Base-by-base conservation (phyloP, 2,329 filamentous ascomycete species). In the Helicocarpus griseus region DNA sequence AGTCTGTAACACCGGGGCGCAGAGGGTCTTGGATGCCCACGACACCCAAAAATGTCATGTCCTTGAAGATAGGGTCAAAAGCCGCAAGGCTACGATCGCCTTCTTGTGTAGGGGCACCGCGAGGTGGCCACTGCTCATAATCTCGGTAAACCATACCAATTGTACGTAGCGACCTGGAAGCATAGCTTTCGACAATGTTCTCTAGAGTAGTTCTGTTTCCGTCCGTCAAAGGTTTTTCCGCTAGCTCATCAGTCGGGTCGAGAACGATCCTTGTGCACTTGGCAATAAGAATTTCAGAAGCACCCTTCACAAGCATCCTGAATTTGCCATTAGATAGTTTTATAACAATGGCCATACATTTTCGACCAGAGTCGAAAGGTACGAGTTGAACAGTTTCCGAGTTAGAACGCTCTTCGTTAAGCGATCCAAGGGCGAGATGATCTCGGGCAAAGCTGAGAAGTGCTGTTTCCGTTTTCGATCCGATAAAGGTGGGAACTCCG, bases 401-500 rank as follows among this genome's bases (percentile, higher is more conserved):
- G 54, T 81, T 78, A 5, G 73, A 69, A 45, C 85, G 80, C 61
- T 85, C 77, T 59, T 85, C 78, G 44, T 73, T 75, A 14, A 88
- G 75, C 5, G 77, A 78, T 1, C 81, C 78, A 73, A 89, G 81
- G 39, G 76, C 83, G 13, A 89, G 71, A 60, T 80, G 73, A 46
- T 85, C 80, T 46, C 78, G 76, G 19, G 83, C 82, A 62, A 88
- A 87, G 22, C 75, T 73, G n/a, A 89, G 74, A 11, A 89, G 73
- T 21, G 86, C 85, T 3, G 84, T 87, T 63, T 89, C 86, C 0
- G 86, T 89, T 68, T 88, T 89, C 4, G 85, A 88, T 28, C 86
- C 86, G 55, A 89, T 77, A 57, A 87, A 89, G 0, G 77, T 71
- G 33, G 65, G 68, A 17, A 75, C 72, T 29, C 82, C 82, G 39